phyloP scores from a whole-genome alignment of 129 eudicot species.

The Centrapalus pauciflorus region DNA sequence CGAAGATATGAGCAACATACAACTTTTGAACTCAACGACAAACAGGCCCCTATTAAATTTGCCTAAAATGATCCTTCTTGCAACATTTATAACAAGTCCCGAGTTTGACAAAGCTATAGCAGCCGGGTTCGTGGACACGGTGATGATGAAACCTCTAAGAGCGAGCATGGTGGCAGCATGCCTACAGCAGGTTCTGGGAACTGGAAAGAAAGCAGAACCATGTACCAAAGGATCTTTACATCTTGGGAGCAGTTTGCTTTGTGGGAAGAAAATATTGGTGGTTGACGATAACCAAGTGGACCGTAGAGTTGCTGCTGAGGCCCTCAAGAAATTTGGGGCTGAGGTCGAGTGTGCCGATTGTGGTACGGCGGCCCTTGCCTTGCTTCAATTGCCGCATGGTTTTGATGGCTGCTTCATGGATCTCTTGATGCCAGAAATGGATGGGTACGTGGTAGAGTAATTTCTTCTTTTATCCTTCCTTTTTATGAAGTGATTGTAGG shows the following conservation, averaged over 20 bases:
- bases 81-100: slow-evolving; percentile 49
- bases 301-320: slow-evolving; percentile 92
- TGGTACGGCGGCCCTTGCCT: slow-evolving; percentile 65
- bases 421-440: slow-evolving; percentile 96
- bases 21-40: slow-evolving; percentile 24
- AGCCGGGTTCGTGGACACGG: slow-evolving; percentile 67
- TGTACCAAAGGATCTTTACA: slow-evolving; percentile 39
- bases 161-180: slow-evolving; percentile 84
- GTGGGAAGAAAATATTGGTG: slow-evolving; percentile 72
- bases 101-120: slow-evolving; percentile 61
- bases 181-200: slow-evolving; percentile 63
- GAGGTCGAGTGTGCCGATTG: slow-evolving; percentile 78
- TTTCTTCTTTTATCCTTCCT: too few relatives aligned
- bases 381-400: slow-evolving; percentile 60
- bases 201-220: slow-evolving; percentile 32
- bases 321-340: slow-evolving; percentile 75
- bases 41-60: slow-evolving; percentile 26
- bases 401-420: slow-evolving; percentile 92
- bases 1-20: slow-evolving; percentile 30
- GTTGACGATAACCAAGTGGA: slow-evolving; percentile 82
- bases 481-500: too few relatives aligned
- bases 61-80: slow-evolving; percentile 69
- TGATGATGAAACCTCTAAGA: slow-evolving; percentile 77
- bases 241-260: slow-evolving; percentile 55
- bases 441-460: slow-evolving; percentile 79